Percentiles rank a stretch among this genome's conserved stretches.
These are phyloP conservation scores for Camelina neglecta DNA, from an alignment of 345 rosid species.

Conservation along the genomic window DNA sequence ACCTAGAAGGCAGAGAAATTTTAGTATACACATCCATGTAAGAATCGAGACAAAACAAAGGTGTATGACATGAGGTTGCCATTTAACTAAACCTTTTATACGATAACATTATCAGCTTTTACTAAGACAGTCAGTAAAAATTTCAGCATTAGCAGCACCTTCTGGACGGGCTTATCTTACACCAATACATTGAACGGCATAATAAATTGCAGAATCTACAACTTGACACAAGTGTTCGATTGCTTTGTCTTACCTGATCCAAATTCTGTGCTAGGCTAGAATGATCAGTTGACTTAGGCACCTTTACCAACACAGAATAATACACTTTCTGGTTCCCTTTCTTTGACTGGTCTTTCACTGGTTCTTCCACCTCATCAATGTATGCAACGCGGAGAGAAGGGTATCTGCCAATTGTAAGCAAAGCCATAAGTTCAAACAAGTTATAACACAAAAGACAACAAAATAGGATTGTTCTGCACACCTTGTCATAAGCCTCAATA, in stretches of 20 bases:
- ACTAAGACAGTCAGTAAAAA: not conserved
- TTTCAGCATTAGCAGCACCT: conserved; percentile 11
- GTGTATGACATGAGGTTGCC: conserved; percentile 13
- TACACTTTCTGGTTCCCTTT: conserved; percentile 75
- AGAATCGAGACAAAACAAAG: conserved; percentile 10
- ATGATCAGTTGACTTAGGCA: conserved; percentile 88
- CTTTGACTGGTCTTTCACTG: conserved; percentile 66
- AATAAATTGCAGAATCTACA: conserved; percentile 9
- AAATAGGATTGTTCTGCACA: conserved; percentile 41
- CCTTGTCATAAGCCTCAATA: conserved; percentile 89
- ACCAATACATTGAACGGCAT: not conserved
- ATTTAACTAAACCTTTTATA: not conserved
- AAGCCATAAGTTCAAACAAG: conserved; percentile 22
- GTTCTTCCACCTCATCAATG: conserved; percentile 96
- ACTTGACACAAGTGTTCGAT: not conserved
- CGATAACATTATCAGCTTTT: not conserved
- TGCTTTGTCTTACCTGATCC: conserved; percentile 71
- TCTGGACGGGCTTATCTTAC: conserved; percentile 20
- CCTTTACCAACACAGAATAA: conserved; percentile 88
- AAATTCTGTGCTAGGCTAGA: conserved; percentile 78
- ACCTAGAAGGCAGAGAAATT: conserved; percentile 57
- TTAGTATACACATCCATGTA: conserved; percentile 6
- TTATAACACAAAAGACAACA: conserved; percentile 1
- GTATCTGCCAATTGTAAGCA: conserved; percentile 59
- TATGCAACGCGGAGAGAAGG: conserved; percentile 99